These are phyloP conservation scores for Amyloporia xantha DNA, from an alignment of 768 basidiomycete genomes.

Conservation along the genomic window DNA sequence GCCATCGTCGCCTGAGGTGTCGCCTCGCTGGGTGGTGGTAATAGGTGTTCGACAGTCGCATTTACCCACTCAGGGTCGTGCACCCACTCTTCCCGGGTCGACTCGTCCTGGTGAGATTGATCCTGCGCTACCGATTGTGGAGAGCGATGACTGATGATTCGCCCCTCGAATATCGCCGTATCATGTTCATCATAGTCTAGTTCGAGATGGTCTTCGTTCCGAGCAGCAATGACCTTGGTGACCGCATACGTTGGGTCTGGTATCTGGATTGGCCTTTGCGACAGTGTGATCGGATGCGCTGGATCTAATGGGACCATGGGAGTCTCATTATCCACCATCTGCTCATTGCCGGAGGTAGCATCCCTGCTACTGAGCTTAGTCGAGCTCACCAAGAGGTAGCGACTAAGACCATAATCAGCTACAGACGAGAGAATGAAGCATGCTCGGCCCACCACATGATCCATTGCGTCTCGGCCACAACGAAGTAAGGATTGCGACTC, in stretches of 20 bases:
- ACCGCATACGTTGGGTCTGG: conserved; percentile 55
- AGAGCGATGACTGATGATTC: background rate
- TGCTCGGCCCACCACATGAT: conserved; percentile 49
- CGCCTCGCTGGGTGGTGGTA: conserved; percentile 58
- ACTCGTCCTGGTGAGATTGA: background rate
- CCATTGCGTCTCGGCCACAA: conserved; percentile 61
- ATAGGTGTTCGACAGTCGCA: conserved; percentile 35
- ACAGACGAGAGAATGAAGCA: background rate
- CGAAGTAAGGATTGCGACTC: conserved; percentile 45
- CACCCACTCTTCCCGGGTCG: conserved; percentile 40
- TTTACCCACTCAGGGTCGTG: conserved; percentile 46
- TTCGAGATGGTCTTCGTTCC: conserved; percentile 33
- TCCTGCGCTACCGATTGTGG: no score
- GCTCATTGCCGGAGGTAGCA: no score
- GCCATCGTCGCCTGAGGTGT: conserved; percentile 47
- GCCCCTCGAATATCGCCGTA: conserved; percentile 29
- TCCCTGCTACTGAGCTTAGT: no score
- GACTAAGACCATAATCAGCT: conserved; percentile 28
- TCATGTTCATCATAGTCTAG: conserved; percentile 49
- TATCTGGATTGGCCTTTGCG: conserved; percentile 33
- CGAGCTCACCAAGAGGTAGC: conserved; percentile 56
- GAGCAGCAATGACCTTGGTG: conserved; percentile 37
- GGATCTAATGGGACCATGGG: conserved; percentile 48
- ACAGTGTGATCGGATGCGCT: conserved; percentile 35
- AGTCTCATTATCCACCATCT: no score